Evolutionary conservation across 345 rosid genomes (phyloP).

Genomic region (Gossypium stocksii): DNA sequence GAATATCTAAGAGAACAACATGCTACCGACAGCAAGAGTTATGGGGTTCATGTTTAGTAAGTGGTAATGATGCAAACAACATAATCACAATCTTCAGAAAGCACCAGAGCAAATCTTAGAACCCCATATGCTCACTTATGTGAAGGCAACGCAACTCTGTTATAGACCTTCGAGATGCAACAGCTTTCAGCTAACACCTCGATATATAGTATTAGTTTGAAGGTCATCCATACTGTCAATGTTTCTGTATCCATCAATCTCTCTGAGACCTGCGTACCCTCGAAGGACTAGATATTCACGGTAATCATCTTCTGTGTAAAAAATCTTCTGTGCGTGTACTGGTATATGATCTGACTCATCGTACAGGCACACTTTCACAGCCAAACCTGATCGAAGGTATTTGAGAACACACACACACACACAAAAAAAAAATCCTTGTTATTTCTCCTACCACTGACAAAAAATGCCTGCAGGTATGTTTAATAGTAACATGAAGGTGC

Average conservation of each 20-base stretch:
- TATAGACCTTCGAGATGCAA: not conserved
- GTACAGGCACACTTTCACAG: conserved; percentile 32
- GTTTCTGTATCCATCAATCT: conserved; percentile 72
- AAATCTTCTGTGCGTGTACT: no score
- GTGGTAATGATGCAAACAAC: not conserved
- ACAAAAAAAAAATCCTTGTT: not conserved
- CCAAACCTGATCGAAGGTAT: conserved; percentile 48
- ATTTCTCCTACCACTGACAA: not conserved
- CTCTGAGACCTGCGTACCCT: conserved; percentile 75
- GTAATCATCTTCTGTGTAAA: conserved; percentile 21
- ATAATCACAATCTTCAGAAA: conserved; percentile 9
- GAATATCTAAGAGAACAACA: conserved; percentile 4
- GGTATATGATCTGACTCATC: no score
- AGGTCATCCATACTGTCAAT: conserved; percentile 87
- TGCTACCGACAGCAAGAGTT: not conserved
- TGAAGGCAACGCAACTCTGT: not conserved
- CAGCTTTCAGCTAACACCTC: conserved; percentile 55
- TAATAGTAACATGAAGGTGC: not conserved
- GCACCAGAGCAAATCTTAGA: conserved; percentile 7
- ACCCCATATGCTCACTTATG: conserved; percentile 7
- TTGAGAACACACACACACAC: not conserved
- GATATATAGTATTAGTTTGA: conserved; percentile 65
- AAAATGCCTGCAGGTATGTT: not conserved
- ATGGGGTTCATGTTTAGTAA: not conserved
- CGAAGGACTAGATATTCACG: conserved; percentile 61